Percentiles rank a stretch among this genome's conserved stretches.
Evolutionary conservation across 768 basidiomycete genomes (phyloP).

Genomic region (Podaxis pistillaris): DNA sequence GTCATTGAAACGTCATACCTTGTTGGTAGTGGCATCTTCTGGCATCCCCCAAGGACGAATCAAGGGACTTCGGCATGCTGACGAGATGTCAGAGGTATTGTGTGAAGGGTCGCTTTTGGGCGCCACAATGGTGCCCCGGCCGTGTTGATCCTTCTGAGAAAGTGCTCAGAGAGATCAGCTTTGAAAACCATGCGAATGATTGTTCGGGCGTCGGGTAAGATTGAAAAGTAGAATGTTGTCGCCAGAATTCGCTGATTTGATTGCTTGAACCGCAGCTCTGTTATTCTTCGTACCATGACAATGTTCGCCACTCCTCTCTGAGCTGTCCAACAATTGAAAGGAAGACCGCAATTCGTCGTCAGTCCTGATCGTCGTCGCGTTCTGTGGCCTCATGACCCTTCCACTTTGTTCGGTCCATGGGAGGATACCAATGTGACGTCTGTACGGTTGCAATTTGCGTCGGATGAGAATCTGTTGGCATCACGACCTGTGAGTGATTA

Average conservation of each 20-base stretch:
- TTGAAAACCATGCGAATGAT: no score
- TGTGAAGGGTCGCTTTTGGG: no score
- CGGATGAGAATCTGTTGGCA: background rate
- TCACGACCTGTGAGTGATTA: background rate
- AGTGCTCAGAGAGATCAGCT: no score
- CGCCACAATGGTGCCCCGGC: no score
- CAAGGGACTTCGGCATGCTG: no score
- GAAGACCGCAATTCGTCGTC: background rate
- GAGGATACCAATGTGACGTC: background rate
- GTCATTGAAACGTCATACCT: background rate
- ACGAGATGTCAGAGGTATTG: no score
- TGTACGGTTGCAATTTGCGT: background rate
- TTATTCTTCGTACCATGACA: background rate
- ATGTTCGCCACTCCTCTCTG: background rate
- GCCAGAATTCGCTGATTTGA: background rate
- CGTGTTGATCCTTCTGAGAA: no score
- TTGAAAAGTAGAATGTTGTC: background rate
- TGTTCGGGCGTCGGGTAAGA: no score
- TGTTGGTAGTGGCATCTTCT: no score
- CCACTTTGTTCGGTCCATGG: background rate
- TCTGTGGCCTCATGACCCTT: background rate
- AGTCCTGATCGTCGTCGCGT: background rate
- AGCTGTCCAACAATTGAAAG: background rate
- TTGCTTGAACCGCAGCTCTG: background rate
- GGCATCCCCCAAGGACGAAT: no score